Conservation (phyloP, 2,329 filamentous ascomycete species). For the Samsoniella hepiali region DNA sequence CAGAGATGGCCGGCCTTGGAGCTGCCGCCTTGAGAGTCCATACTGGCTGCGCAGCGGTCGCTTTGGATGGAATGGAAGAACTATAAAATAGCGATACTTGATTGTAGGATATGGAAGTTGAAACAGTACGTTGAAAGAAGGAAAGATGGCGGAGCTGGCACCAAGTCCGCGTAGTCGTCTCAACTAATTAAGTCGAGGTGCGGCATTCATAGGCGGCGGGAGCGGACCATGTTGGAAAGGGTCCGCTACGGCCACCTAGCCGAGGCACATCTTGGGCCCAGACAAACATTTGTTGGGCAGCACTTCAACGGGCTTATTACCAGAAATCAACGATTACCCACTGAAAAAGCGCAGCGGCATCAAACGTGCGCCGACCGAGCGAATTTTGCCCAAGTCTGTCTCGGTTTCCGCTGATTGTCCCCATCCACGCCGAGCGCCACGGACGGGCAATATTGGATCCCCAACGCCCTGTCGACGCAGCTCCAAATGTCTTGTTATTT, state of each 20-base stretch:
- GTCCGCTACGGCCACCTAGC: not conserved
- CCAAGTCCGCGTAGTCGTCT: not conserved
- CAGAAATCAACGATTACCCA: not conserved
- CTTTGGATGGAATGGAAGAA: too few species aligned
- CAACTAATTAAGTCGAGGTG: not conserved
- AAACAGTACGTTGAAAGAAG: not conserved
- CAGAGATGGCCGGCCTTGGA: slow-evolving; percentile 65
- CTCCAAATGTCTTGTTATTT: too few species aligned
- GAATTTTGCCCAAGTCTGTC: not conserved
- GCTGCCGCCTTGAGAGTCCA: slow-evolving; percentile 47
- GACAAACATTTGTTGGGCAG: not conserved
- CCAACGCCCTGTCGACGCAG: not conserved
- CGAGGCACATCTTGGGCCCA: not conserved
- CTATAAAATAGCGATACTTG: not conserved
- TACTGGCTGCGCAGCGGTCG: not conserved
- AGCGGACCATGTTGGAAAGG: not conserved
- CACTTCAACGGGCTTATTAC: not conserved
- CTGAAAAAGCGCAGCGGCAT: not conserved
- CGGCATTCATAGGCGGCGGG: not conserved
- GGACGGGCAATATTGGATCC: not conserved
- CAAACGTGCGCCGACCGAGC: not conserved
- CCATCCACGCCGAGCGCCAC: not conserved
- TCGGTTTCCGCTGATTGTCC: not conserved
- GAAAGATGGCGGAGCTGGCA: not conserved
- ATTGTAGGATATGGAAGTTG: not conserved